These are phyloP conservation scores for Boletus smithii DNA, from an alignment of 1,284 basidiomycete genomes.

Conservation along the genomic window DNA sequence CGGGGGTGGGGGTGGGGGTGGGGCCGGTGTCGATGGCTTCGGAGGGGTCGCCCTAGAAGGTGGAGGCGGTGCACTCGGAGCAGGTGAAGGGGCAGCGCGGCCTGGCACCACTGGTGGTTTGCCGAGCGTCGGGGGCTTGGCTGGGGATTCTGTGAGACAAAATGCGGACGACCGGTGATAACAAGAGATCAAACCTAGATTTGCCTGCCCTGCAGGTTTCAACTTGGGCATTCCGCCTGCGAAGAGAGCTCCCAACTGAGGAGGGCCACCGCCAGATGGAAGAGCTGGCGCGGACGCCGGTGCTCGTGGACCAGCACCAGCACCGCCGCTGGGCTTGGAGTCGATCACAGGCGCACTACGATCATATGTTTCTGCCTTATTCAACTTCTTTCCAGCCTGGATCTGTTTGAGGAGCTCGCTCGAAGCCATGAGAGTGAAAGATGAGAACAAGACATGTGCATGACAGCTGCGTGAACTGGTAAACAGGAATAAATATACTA, in stretches of 20 bases:
- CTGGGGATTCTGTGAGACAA: slow-evolving; percentile 36
- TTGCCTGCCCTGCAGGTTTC: slow-evolving; percentile 67
- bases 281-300: slow-evolving; percentile 26
- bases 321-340: slow-evolving; percentile 41
- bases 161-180: slow-evolving; percentile 11
- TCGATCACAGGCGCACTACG: slow-evolving; percentile 72
- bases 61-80: slow-evolving; percentile 34
- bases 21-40: slow-evolving; percentile 28
- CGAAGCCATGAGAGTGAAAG: slow-evolving; percentile 49
- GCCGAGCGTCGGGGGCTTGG: slow-evolving; percentile 58
- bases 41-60: slow-evolving; percentile 34
- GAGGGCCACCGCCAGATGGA: slow-evolving; percentile 50
- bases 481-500: slow-evolving; percentile 27
- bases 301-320: slow-evolving; percentile 36
- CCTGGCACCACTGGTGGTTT: slow-evolving; percentile 69
- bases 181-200: slow-evolving; percentile 44
- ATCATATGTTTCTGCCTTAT: slow-evolving; percentile 81
- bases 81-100: slow-evolving; percentile 38
- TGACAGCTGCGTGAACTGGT: not conserved
- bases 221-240: slow-evolving; percentile 90
- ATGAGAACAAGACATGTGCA: not conserved
- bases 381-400: slow-evolving; percentile 75
- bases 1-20: slow-evolving; percentile 21
- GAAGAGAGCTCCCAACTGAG: slow-evolving; percentile 82
- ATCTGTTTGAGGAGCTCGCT: slow-evolving; percentile 71